Conservation (phyloP, 2,329 filamentous ascomycete species). For the Sarocladium strictum region DNA sequence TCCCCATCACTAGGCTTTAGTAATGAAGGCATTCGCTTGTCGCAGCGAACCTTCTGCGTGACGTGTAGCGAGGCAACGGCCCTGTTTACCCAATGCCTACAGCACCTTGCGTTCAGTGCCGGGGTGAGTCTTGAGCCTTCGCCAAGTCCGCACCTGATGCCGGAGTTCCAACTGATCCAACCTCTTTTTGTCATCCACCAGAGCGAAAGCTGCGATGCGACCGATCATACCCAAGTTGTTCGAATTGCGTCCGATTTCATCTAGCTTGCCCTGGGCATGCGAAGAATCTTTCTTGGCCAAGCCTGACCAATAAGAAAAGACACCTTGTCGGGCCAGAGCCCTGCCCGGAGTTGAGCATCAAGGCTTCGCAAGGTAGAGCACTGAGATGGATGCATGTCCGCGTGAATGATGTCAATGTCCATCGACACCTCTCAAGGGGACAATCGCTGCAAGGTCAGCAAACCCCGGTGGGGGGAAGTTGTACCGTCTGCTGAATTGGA, state of each 20-base stretch:
- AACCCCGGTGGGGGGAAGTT: no score
- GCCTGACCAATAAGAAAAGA: not conserved
- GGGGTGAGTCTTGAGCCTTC: no score
- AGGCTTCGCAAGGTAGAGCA: not conserved
- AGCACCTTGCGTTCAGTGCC: not conserved
- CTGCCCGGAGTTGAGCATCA: not conserved
- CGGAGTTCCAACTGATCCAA: no score
- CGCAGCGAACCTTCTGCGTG: no score
- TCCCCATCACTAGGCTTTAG: no score
- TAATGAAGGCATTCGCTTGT: no score
- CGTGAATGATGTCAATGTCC: not conserved
- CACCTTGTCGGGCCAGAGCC: not conserved
- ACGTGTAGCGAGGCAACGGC: no score
- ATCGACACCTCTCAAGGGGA: not conserved
- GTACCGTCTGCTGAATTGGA: not conserved
- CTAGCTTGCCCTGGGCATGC: conserved; percentile 1
- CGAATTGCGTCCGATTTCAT: not conserved
- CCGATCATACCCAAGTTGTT: not conserved
- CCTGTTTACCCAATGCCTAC: not conserved
- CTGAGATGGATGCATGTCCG: not conserved
- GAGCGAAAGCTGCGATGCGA: conserved; percentile 8
- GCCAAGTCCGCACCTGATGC: no score
- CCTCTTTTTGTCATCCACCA: no score
- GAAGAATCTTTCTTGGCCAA: conserved; percentile 8
- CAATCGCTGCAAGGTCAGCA: not conserved